Conservation (phyloP, 768 basidiomycete species). For the Goffeauzyma gilvescens region DNA sequence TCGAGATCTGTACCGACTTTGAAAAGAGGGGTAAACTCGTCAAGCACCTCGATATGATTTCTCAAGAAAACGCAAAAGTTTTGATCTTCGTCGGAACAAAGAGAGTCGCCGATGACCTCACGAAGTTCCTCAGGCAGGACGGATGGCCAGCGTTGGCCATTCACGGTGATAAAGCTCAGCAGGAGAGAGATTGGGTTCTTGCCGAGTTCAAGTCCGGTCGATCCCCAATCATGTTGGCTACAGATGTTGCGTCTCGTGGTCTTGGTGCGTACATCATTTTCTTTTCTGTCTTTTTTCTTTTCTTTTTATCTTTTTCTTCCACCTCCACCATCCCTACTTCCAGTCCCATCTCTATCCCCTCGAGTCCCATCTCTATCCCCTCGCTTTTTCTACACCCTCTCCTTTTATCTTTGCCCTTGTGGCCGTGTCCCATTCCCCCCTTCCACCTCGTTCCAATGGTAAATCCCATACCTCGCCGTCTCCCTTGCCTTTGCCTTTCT, state of each 20-base stretch:
- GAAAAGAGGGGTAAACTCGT: conserved; percentile 92
- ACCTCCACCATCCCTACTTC: too few relatives aligned
- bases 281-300: conserved; percentile 3
- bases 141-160: conserved; percentile 99
- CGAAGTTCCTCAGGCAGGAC: conserved; percentile 78
- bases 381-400: too few relatives aligned
- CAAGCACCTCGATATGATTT: conserved; percentile 93
- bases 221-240: conserved; percentile 93
- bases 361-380: too few relatives aligned
- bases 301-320: too few relatives aligned
- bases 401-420: too few relatives aligned
- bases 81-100: conserved; percentile 97
- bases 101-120: conserved; percentile 93
- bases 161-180: conserved; percentile 66
- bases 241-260: conserved; percentile 98
- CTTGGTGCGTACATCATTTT: conserved; percentile 76
- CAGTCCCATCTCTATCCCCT: too few relatives aligned
- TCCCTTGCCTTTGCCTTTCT: too few relatives aligned
- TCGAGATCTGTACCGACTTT: conserved; percentile 91
- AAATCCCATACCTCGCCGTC: too few relatives aligned
- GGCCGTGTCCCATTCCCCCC: too few relatives aligned
- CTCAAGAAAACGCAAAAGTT: conserved; percentile 90
- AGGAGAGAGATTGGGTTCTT: conserved; percentile 95
- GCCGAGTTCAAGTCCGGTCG: conserved; percentile 96
- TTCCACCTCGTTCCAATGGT: too few relatives aligned